A percentile compares a stretch with the other conserved stretches of the same genome.
Conservation (phyloP, 139 green algal species). For the Coelastrella sp. region DNA sequence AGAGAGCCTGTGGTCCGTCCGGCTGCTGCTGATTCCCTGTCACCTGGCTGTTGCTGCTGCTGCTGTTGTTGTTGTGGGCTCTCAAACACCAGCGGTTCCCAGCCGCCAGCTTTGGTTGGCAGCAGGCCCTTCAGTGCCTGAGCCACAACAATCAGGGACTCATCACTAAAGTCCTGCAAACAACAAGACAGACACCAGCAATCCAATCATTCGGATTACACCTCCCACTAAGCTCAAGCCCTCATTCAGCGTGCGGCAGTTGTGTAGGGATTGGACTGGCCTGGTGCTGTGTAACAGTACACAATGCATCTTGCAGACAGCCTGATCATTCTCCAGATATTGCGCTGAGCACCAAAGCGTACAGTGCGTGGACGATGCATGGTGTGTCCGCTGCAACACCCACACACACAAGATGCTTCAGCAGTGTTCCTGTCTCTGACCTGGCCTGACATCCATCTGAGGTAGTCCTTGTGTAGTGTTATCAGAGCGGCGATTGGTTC, state of each 20-base stretch:
- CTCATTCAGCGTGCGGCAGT: too few relatives aligned
- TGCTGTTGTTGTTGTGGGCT: conserved; percentile 19
- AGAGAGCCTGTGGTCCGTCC: neutral
- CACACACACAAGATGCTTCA: neutral
- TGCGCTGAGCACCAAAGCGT: too few relatives aligned
- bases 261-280: too few relatives aligned
- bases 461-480: conserved; percentile 11
- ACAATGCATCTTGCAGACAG: neutral
- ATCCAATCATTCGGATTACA: neutral
- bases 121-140: conserved; percentile 37
- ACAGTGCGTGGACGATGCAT: too few relatives aligned
- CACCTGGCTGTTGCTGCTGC: conserved; percentile 6
- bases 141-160: conserved; percentile 8
- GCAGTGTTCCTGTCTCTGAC: neutral
- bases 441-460: conserved; percentile 40
- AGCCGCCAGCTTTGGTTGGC: conserved; percentile 32
- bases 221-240: too few relatives aligned
- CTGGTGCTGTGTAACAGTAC: neutral
- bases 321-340: too few relatives aligned
- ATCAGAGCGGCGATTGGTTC: conserved; percentile 31
- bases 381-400: too few relatives aligned
- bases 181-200: neutral
- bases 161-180: conserved; percentile 35
- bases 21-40: neutral
- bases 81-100: conserved; percentile 22